Evolutionary conservation across 805 yeast genomes (phyloP).

Genomic region (Pichia membranifaciens): DNA sequence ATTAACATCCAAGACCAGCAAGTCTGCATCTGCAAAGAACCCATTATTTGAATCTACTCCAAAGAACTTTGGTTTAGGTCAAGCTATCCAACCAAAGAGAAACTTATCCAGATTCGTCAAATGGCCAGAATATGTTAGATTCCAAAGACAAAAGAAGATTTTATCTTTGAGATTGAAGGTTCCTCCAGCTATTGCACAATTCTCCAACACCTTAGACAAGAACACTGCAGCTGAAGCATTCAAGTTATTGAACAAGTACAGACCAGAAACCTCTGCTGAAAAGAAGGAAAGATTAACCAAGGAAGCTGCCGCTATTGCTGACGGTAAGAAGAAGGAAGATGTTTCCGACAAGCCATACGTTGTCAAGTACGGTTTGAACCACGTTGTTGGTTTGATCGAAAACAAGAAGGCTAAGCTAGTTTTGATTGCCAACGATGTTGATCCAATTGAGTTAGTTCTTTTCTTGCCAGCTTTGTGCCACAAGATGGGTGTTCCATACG

Average conservation of each 20-base stretch:
- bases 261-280: conserved; percentile 96
- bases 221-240: conserved; percentile 97
- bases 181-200: conserved; percentile 97
- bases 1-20: conserved; percentile 68
- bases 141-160: conserved; percentile 98
- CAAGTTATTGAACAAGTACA: conserved; percentile 97
- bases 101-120: conserved; percentile 95
- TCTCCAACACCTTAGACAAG: conserved; percentile 94
- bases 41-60: conserved; percentile 88
- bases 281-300: conserved; percentile 98
- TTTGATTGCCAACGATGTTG: conserved; percentile 97
- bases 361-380: conserved; percentile 98
- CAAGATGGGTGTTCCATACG: conserved; percentile 99
- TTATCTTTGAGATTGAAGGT: conserved; percentile 94
- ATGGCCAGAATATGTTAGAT: conserved; percentile 98
- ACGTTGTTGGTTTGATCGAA: conserved; percentile 94
- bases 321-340: conserved; percentile 95
- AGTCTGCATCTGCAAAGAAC: conserved; percentile 52
- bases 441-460: conserved; percentile 96
- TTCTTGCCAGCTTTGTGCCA: conserved; percentile 98
- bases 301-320: conserved; percentile 98
- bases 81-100: conserved; percentile 89
- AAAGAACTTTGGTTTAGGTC: conserved; percentile 95
- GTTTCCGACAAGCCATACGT: conserved; percentile 95
- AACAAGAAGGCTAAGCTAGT: conserved; percentile 98